Percentiles rank a stretch among this genome's conserved stretches.
Conservation (phyloP, 1,284 basidiomycete genomes). For the Ganoderma lingzhi region DNA sequence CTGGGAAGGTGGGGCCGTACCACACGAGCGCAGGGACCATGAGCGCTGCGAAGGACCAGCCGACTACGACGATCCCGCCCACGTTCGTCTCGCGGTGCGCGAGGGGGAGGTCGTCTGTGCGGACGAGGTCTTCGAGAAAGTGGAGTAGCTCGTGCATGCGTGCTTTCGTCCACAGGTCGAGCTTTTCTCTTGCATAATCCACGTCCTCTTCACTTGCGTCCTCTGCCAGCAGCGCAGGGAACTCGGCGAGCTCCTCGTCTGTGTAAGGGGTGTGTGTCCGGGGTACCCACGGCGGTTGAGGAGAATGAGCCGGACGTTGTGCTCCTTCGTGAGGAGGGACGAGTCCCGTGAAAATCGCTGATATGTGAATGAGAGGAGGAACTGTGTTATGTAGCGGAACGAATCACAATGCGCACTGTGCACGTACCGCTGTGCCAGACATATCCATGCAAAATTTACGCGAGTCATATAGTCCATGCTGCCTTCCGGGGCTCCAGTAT, state of each 20-base stretch:
- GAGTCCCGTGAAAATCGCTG: constrained; percentile 38
- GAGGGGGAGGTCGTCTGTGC: constrained; percentile 29
- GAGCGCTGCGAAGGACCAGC: constrained; percentile 19
- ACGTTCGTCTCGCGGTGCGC: neutral
- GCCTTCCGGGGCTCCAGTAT: constrained; percentile 23
- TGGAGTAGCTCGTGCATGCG: constrained; percentile 33
- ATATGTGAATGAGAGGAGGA: neutral
- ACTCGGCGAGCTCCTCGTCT: constrained; percentile 33
- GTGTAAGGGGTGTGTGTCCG: constrained; percentile 35
- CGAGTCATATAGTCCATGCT: constrained; percentile 13
- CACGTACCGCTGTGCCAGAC: constrained; percentile 8
- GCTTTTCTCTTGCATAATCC: neutral
- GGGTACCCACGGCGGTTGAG: constrained; percentile 45
- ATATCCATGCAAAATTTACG: constrained; percentile 15
- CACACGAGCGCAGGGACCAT: constrained; percentile 33
- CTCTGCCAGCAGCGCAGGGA: neutral
- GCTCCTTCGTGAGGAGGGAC: constrained; percentile 22
- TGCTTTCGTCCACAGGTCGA: constrained; percentile 20
- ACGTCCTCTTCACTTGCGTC: neutral
- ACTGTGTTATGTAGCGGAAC: neutral
- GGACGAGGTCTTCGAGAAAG: constrained; percentile 37
- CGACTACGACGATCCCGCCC: constrained; percentile 16
- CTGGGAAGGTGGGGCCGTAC: constrained; percentile 29
- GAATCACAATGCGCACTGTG: neutral
- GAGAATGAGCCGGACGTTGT: constrained; percentile 40